Percentiles rank a stretch among this genome's conserved stretches.
Conservation (phyloP, 164 flowering plant species). For the Tinospora cordifolia region DNA sequence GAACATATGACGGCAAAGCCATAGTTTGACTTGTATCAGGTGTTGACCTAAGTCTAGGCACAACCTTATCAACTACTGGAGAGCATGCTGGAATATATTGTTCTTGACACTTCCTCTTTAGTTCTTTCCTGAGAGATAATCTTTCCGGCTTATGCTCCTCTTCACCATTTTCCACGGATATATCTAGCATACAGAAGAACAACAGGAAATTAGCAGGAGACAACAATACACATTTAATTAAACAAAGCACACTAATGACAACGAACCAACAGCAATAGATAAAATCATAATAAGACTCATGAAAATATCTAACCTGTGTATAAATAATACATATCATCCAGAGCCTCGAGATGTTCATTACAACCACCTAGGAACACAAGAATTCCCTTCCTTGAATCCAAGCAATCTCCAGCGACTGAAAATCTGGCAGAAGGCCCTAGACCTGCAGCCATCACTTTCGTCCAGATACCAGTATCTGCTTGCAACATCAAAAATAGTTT, state of each 20-base stretch:
- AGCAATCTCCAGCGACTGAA: conserved; percentile 81
- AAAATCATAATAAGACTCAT: neutral
- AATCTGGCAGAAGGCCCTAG: conserved; percentile 89
- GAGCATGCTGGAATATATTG: conserved; percentile 29
- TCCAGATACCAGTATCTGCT: conserved; percentile 77
- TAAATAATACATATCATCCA: conserved; percentile 84
- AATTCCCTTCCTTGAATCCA: conserved; percentile 54
- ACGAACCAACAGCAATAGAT: neutral
- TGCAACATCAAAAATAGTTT: neutral
- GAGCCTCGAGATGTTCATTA: conserved; percentile 76
- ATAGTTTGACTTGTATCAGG: conserved; percentile 12
- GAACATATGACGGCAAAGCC: conserved; percentile 24
- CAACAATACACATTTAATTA: conserved; percentile 9
- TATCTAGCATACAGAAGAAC: conserved; percentile 35
- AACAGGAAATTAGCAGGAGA: conserved; percentile 2
- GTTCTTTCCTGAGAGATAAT: conserved; percentile 73
- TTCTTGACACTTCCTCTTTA: conserved; percentile 77
- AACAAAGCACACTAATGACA: neutral
- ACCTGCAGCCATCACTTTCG: conserved; percentile 49
- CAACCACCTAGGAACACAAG: conserved; percentile 89
- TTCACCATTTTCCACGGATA: conserved; percentile 35
- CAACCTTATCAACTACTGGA: conserved; percentile 27
- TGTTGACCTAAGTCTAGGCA: conserved; percentile 7
- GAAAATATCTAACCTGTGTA: conserved; percentile 61
- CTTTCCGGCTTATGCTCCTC: conserved; percentile 58